A percentile compares a stretch with the other conserved stretches of the same genome.
Evolutionary conservation across 352 stramenopile genomes (phyloP).

Genomic region (Phytophthora colocasiae): DNA sequence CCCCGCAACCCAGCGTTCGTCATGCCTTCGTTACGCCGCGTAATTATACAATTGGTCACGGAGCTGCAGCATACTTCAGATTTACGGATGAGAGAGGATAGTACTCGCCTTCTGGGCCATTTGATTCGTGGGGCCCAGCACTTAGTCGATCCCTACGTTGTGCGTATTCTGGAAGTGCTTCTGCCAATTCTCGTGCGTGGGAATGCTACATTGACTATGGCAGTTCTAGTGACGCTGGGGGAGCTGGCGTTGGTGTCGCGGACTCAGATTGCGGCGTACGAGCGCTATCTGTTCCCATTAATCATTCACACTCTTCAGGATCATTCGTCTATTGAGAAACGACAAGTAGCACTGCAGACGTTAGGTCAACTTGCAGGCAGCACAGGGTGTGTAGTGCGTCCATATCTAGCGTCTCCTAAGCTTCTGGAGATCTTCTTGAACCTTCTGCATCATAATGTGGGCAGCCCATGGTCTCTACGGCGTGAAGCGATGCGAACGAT

Average conservation of each 20-base stretch:
- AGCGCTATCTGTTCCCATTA: constrained; percentile 95
- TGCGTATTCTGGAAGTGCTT: constrained; percentile 75
- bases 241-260: constrained; percentile 94
- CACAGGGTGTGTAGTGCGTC: constrained; percentile 94
- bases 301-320: constrained; percentile 97
- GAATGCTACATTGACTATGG: constrained; percentile 81
- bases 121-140: constrained; percentile 89
- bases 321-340: constrained; percentile 95
- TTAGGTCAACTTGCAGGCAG: constrained; percentile 95
- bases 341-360: constrained; percentile 95
- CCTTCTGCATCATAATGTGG: constrained; percentile 92
- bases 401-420: constrained; percentile 96
- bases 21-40: constrained; percentile 93
- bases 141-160: constrained; percentile 87
- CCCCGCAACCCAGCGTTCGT: constrained; percentile 96
- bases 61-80: constrained; percentile 95
- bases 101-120: constrained; percentile 83
- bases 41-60: constrained; percentile 95
- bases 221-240: constrained; percentile 84
- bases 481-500: constrained; percentile 97
- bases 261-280: constrained; percentile 92
- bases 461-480: constrained; percentile 92
- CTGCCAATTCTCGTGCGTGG: constrained; percentile 89
- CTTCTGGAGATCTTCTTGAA: constrained; percentile 95
- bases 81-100: constrained; percentile 87